Base-by-base conservation (phyloP, 805 yeast species). In the Kodamaea hsintzibuensis region DNA sequence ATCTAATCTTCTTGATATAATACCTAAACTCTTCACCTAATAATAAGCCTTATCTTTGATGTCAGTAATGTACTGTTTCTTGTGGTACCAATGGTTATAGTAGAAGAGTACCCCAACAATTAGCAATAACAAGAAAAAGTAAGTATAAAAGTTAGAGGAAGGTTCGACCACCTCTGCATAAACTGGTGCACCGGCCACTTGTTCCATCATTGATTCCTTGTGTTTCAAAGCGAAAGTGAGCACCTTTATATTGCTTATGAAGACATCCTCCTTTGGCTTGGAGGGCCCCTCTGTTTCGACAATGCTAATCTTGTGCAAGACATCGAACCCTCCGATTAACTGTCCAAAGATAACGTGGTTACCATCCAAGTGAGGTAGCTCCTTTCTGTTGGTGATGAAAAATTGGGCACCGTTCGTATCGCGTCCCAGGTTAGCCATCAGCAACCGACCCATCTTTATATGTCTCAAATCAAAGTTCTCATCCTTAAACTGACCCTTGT, bases 321-420 rank as follows among this genome's bases (percentile, higher is more conserved):
- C 49, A 40, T 62, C 61, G 43, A 64, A 64, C 1, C 69, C 70
- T 8, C 46, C 55, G 30, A 66, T 58, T 19, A 66, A 37, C 60
- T 66, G 70, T 38, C 70, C 70, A 43, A 66, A 66, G 2, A 66
- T 68, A 25, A 66, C 70, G 46, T 66, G 68, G 18, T 55, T 51
- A 3, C 64, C 64, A 55, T 66, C 65, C 51, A 66, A 62, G 25
- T 49, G 54, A 25, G 52, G 27, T 16, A 47, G 47, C n/a, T 50
- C 42, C 16, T 54, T 51, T 8, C 42, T 55, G 22, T 61, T 61
- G 55, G 66, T 60, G 55, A 66, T 60, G 55, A 65, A 65, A 27
- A 65, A 65, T 42, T 61, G 65, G 14, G 59, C 61, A 2, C 67
- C 67, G 53, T 65, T 65, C 52, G 68, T 61, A 50, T 63, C 49